Base-by-base conservation (phyloP, 2,329 filamentous ascomycete species). In the Fusarium chuoi region DNA sequence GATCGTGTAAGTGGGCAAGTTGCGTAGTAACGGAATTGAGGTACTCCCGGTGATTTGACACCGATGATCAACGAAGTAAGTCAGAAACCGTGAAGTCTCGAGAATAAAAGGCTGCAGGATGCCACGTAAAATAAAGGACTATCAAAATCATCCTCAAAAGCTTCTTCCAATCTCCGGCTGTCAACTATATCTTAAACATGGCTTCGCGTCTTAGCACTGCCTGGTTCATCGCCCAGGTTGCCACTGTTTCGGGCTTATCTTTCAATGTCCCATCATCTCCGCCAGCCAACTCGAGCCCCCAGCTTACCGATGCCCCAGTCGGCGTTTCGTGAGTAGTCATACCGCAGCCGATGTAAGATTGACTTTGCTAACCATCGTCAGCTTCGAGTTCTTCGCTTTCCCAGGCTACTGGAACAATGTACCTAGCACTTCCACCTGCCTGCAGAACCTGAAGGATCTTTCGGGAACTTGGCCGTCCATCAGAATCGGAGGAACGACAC, bases 291-390 rank as follows among this genome's bases (percentile, higher is more conserved):
- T 39, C 51, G 7, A 54, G 51, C 51, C 8, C 51, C 13, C 51
- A 54, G 51, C 51, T 54, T 38, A 0, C 17, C 51, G 51, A 39
- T 39, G 51, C 51, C 35, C 51, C 51, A n/a, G 51, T 54, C 6
- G 51, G 35, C 24, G 24, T 54, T 54, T 54, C 51, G 51, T 54
- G 4, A 54, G 51, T 39, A 9, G 1, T 28, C 20, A 17, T 30
- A 48, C 8, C 6, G 17, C 5, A 0, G 2, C 7, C 13, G 6
- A 17, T 4, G 3, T 10, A 22, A 9, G 3, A 3, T 5, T 0
- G 0, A 17, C 11, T 22, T 22, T n/a, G 8, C 51, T 54, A 5
- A 54, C 1, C 3, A 4, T 28, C 4, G 0, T 6, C 9, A 54
- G 51, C 4, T 54, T 54, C 9, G 51, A 54, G 13, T 54, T 54